Evolutionary conservation across 1,284 basidiomycete species (phyloP).

Genomic region (Schizophyllum amplum): DNA sequence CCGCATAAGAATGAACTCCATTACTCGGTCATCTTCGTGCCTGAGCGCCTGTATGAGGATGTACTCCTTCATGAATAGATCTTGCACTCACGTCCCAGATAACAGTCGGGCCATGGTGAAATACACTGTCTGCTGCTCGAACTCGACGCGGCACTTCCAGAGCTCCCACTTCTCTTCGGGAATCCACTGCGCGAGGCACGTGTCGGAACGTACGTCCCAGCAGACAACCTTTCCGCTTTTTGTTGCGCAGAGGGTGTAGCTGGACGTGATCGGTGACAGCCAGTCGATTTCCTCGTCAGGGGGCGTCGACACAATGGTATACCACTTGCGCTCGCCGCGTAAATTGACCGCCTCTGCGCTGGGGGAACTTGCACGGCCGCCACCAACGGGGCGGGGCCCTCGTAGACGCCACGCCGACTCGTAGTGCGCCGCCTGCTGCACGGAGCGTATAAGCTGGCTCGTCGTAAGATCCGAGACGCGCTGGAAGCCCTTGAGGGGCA

Average conservation of each 20-base stretch:
- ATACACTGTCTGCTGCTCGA: conserved; percentile 59
- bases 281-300: conserved; percentile 62
- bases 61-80: conserved; percentile 4
- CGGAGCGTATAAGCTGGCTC: conserved; percentile 46
- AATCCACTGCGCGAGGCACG: conserved; percentile 57
- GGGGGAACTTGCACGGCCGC: conserved; percentile 11
- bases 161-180: conserved; percentile 60
- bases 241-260: conserved; percentile 64
- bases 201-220: conserved; percentile 58
- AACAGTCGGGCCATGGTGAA: conserved; percentile 67
- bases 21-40: conserved; percentile 40
- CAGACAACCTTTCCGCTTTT: conserved; percentile 69
- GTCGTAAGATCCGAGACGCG: conserved; percentile 55
- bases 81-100: conserved; percentile 36
- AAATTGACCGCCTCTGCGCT: conserved; percentile 22
- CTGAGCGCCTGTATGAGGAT: conserved; percentile 13
- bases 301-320: conserved; percentile 54
- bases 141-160: conserved; percentile 72
- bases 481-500: conserved; percentile 62
- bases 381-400: conserved; percentile 41
- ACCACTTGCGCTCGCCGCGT: conserved; percentile 37
- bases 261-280: conserved; percentile 67
- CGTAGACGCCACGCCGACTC: conserved; percentile 57
- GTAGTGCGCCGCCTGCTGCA: conserved; percentile 51
- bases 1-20: conserved; percentile 51